These are phyloP conservation scores for Eucalyptus paniculata DNA, from an alignment of 345 rosid genomes.

Conservation along the genomic window DNA sequence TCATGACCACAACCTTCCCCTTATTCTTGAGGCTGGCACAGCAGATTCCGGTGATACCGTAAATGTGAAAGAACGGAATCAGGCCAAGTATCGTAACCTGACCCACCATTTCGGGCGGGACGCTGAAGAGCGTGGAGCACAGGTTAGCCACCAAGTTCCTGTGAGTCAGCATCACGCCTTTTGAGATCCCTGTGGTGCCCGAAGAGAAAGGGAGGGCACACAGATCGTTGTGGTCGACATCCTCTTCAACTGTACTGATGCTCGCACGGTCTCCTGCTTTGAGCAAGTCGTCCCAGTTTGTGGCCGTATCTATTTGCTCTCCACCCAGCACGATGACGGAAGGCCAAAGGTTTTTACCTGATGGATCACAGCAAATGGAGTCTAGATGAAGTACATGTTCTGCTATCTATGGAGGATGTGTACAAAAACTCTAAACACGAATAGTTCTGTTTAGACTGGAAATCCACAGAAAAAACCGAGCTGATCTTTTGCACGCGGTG, in stretches of 20 bases:
- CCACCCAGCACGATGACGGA: constrained; percentile 50
- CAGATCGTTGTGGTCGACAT: constrained; percentile 46
- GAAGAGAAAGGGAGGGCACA: constrained; percentile 98
- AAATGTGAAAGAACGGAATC: constrained; percentile 91
- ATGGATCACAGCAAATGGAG: background rate
- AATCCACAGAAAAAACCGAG: background rate
- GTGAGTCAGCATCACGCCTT: constrained; percentile 88
- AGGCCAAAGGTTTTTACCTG: constrained; percentile 51
- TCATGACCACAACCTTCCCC: constrained; percentile 86
- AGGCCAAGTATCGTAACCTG: constrained; percentile 57
- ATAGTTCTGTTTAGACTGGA: background rate
- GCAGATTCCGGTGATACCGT: constrained; percentile 83
- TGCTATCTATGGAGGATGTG: background rate
- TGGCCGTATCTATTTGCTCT: constrained; percentile 28
- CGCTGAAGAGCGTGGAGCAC: constrained; percentile 75
- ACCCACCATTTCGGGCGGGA: constrained; percentile 58
- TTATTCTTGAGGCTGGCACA: constrained; percentile 77
- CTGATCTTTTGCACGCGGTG: background rate
- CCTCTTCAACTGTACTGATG: constrained; percentile 1
- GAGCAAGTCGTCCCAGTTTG: constrained; percentile 69
- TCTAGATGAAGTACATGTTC: background rate
- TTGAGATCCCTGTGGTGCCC: constrained; percentile 89
- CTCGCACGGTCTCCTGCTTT: constrained; percentile 59
- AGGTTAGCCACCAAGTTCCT: constrained; percentile 76
- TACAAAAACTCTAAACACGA: background rate